Percentiles rank a stretch among this genome's conserved stretches.
Conservation (phyloP, 257 asterid species). For the Nyctanthes arbortristis region DNA sequence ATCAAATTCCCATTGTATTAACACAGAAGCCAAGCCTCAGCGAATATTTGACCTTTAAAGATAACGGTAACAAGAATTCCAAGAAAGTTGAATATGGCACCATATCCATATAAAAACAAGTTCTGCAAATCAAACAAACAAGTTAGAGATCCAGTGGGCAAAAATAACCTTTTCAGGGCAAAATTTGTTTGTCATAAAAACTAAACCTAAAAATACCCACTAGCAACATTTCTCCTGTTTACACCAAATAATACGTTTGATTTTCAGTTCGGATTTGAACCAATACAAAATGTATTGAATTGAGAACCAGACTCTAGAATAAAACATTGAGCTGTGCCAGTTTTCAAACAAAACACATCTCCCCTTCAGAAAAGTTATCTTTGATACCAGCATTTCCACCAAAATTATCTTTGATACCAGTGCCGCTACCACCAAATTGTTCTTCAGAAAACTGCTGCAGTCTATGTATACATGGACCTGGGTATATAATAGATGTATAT, state of each 20-base stretch:
- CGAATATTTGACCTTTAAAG: conserved; percentile 59
- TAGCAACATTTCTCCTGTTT: background rate
- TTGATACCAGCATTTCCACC: background rate
- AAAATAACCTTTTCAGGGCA: background rate
- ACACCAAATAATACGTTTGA: background rate
- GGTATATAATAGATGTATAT: background rate
- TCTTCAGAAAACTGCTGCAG: background rate
- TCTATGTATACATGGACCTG: background rate
- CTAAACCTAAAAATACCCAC: background rate
- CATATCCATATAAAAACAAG: conserved; percentile 93
- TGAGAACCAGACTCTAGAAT: background rate
- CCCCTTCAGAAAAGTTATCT: too few relatives aligned
- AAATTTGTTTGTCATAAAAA: background rate
- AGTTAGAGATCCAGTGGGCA: conserved; percentile 7
- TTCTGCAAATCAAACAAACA: conserved; percentile 59
- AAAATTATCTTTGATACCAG: background rate
- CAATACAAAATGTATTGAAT: background rate
- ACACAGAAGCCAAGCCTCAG: conserved; percentile 1
- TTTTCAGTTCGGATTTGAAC: background rate
- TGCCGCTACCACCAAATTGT: background rate
- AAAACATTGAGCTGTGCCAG: background rate
- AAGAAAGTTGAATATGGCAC: conserved; percentile 94
- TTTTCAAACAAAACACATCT: background rate
- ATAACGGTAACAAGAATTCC: conserved; percentile 75
- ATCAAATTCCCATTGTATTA: conserved; percentile 12